Percentiles rank a stretch among this genome's conserved stretches.
Evolutionary conservation across 345 rosid species (phyloP).

Genomic region (Eucalyptus sp.): DNA sequence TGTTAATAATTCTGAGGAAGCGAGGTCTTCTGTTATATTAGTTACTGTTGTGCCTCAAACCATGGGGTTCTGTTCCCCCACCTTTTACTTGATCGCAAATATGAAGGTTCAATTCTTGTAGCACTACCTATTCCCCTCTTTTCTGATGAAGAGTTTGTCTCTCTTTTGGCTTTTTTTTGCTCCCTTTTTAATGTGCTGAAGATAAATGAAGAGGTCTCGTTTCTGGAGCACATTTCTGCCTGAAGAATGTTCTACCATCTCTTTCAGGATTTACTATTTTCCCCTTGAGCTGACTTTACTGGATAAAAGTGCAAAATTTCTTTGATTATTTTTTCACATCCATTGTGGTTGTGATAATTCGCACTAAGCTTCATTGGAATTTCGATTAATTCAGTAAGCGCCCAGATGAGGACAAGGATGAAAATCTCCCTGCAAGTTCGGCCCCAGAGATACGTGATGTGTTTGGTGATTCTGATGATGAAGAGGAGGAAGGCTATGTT

Average conservation of each 20-base stretch:
- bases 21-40: background rate
- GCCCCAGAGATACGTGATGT: constrained; percentile 94
- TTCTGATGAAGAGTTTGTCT: background rate
- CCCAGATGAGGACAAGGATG: constrained; percentile 62
- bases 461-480: constrained; percentile 97
- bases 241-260: background rate
- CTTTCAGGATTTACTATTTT: background rate
- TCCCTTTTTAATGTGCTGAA: background rate
- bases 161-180: background rate
- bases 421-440: constrained; percentile 36
- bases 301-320: background rate
- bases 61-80: background rate
- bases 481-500: constrained; percentile 62
- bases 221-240: background rate
- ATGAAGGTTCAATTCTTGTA: background rate
- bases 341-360: background rate
- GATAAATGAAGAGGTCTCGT: background rate
- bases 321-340: background rate
- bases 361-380: background rate
- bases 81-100: background rate
- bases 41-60: background rate
- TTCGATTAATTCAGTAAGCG: constrained; percentile 21
- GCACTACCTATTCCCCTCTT: background rate
- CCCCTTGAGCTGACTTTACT: background rate
- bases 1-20: background rate